Conservation (phyloP, 768 basidiomycete species). For the Tricholoma saponaceum region DNA sequence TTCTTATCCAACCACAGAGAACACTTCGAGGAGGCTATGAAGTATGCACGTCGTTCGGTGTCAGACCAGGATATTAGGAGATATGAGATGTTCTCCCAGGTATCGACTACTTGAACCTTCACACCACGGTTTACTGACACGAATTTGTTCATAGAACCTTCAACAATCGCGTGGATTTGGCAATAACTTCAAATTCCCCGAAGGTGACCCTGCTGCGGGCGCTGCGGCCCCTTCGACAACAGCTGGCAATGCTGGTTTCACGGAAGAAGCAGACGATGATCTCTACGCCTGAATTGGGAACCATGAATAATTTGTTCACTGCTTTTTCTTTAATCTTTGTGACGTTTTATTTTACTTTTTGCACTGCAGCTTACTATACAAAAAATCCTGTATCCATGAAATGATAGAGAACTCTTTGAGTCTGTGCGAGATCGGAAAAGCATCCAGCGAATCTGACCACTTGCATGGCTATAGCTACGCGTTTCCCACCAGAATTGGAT, state of each 20-base stretch:
- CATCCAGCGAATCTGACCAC: no score
- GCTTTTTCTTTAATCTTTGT: background rate
- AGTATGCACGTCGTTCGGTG: slow-evolving; percentile 93
- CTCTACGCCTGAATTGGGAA: slow-evolving; percentile 66
- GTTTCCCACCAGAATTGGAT: no score
- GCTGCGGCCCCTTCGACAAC: slow-evolving; percentile 51
- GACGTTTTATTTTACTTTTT: background rate
- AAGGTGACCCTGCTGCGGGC: slow-evolving; percentile 45
- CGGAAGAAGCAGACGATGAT: slow-evolving; percentile 89
- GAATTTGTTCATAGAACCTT: slow-evolving; percentile 53
- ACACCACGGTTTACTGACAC: slow-evolving; percentile 7
- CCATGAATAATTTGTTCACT: background rate
- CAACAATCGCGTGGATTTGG: slow-evolving; percentile 93
- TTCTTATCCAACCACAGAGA: slow-evolving; percentile 41
- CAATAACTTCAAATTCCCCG: slow-evolving; percentile 98
- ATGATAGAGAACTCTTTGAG: background rate
- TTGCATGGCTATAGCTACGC: no score
- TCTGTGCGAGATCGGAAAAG: no score
- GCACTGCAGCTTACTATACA: background rate
- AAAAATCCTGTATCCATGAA: background rate
- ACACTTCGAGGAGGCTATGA: slow-evolving; percentile 99
- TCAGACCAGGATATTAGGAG: slow-evolving; percentile 95
- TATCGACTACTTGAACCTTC: slow-evolving; percentile 19
- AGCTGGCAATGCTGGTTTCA: slow-evolving; percentile 75
- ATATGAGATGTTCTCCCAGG: slow-evolving; percentile 98